Evolutionary conservation across 805 yeast genomes (phyloP).

Genomic region (Wickerhamiella domercqiae): DNA sequence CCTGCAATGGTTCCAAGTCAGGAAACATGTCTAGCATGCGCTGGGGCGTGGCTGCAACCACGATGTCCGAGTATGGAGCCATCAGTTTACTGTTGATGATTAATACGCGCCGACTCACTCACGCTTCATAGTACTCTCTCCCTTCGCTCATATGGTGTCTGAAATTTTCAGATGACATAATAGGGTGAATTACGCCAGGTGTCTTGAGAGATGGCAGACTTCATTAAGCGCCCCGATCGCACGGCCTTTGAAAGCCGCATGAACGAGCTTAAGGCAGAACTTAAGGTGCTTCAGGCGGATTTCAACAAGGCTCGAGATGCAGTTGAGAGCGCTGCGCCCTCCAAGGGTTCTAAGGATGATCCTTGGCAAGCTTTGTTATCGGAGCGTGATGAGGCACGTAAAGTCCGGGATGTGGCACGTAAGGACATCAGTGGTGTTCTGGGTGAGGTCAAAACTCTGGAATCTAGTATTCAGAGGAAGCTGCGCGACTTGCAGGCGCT

Average conservation of each 20-base stretch:
- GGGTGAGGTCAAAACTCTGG: conserved; percentile 59
- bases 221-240: conserved; percentile 20
- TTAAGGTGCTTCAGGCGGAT: conserved; percentile 17
- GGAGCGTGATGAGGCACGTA: conserved; percentile 32
- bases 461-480: conserved; percentile 57
- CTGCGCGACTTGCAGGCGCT: conserved; percentile 56
- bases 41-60: conserved; percentile 12
- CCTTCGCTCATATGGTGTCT: too few species aligned
- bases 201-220: too few species aligned
- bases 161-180: too few species aligned
- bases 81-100: too few species aligned
- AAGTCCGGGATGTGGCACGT: conserved; percentile 26
- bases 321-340: conserved; percentile 15
- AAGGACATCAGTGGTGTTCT: conserved; percentile 29
- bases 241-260: conserved; percentile 19
- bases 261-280: conserved; percentile 18
- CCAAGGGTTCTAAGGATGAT: conserved; percentile 18
- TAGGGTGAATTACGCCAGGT: too few species aligned
- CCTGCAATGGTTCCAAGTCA: conserved; percentile 18
- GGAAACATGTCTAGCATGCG: conserved; percentile 18
- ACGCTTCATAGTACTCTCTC: too few species aligned
- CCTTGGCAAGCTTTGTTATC: conserved; percentile 40
- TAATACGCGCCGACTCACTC: too few species aligned
- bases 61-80: conserved; percentile 11
- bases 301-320: conserved; percentile 17